Conservation (phyloP, 2,329 filamentous ascomycete genomes). For the Diaporthe ampelina region DNA sequence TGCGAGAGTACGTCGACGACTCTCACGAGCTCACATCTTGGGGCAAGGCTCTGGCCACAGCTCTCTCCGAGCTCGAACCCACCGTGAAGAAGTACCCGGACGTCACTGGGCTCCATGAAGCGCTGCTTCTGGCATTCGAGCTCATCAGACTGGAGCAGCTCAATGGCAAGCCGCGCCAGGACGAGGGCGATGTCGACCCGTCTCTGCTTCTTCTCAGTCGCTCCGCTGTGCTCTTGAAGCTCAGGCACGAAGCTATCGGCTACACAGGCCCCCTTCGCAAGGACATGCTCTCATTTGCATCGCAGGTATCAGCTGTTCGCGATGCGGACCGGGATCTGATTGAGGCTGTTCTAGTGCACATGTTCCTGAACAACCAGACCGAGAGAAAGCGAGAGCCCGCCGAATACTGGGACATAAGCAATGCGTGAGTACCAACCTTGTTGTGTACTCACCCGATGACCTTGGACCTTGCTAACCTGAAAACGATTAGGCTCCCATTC, state of each 20-base stretch:
- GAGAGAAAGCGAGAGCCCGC: slow-evolving; percentile 71
- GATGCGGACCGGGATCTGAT: slow-evolving; percentile 84
- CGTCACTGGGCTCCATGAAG: slow-evolving; percentile 75
- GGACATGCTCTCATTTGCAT: slow-evolving; percentile 88
- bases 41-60: slow-evolving; percentile 83
- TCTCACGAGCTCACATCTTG: slow-evolving; percentile 85
- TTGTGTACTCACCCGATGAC: slow-evolving; percentile 2
- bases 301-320: slow-evolving; percentile 84
- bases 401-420: slow-evolving; percentile 77
- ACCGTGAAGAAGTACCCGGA: slow-evolving; percentile 61
- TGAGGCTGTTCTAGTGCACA: slow-evolving; percentile 83
- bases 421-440: slow-evolving; percentile 69
- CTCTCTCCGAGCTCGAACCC: slow-evolving; percentile 74
- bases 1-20: slow-evolving; percentile 86
- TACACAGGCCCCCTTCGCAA: slow-evolving; percentile 96
- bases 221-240: slow-evolving; percentile 84
- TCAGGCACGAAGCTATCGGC: slow-evolving; percentile 86
- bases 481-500: slow-evolving; percentile 40
- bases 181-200: slow-evolving; percentile 80
- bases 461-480: slow-evolving; percentile 3
- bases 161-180: slow-evolving; percentile 74
- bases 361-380: slow-evolving; percentile 86
- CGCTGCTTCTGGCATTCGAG: slow-evolving; percentile 87
- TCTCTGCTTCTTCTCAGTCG: slow-evolving; percentile 88
- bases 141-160: slow-evolving; percentile 84